Conservation (phyloP, 768 basidiomycete genomes). For the Rubroboletus pulcherrimus region DNA sequence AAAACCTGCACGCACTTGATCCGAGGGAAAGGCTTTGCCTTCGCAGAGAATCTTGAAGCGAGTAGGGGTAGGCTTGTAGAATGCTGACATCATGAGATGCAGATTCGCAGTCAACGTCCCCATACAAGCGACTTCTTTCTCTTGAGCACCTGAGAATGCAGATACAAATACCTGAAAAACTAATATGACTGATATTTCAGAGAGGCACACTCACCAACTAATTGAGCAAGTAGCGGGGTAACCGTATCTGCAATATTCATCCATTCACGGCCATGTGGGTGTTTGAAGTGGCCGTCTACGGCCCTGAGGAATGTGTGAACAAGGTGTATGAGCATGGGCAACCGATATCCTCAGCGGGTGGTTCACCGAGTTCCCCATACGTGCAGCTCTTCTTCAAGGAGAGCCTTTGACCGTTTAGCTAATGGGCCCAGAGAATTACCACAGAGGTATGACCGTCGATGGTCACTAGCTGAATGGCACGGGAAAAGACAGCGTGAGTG, state of each 20-base stretch:
- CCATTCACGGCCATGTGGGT: conserved; percentile 86
- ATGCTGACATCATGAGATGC: conserved; percentile 90
- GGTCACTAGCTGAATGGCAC: conserved; percentile 35
- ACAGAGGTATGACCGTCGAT: conserved; percentile 78
- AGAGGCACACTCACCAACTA: conserved; percentile 63
- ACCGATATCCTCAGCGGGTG: conserved; percentile 9
- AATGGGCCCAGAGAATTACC: conserved; percentile 92
- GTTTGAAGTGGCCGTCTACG: conserved; percentile 85
- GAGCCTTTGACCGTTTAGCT: conserved; percentile 64
- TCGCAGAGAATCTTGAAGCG: conserved; percentile 96
- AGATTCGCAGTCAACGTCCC: conserved; percentile 93
- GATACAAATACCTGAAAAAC: conserved; percentile 14
- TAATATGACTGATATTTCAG: background rate
- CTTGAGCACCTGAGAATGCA: conserved; percentile 64
- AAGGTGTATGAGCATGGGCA: conserved; percentile 1
- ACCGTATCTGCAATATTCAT: conserved; percentile 69
- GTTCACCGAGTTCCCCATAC: conserved; percentile 76
- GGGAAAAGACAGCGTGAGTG: conserved; percentile 14
- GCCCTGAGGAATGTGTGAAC: conserved; percentile 46
- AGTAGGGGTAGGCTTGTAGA: conserved; percentile 83
- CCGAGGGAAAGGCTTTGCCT: conserved; percentile 91
- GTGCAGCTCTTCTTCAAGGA: conserved; percentile 78
- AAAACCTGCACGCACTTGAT: conserved; percentile 60
- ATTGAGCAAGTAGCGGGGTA: conserved; percentile 67
- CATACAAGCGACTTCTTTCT: conserved; percentile 93